Percentiles rank a stretch among this genome's conserved stretches.
phyloP scores from a whole-genome alignment of 768 basidiomycete genomes.

The Hypholoma sublateritium region DNA sequence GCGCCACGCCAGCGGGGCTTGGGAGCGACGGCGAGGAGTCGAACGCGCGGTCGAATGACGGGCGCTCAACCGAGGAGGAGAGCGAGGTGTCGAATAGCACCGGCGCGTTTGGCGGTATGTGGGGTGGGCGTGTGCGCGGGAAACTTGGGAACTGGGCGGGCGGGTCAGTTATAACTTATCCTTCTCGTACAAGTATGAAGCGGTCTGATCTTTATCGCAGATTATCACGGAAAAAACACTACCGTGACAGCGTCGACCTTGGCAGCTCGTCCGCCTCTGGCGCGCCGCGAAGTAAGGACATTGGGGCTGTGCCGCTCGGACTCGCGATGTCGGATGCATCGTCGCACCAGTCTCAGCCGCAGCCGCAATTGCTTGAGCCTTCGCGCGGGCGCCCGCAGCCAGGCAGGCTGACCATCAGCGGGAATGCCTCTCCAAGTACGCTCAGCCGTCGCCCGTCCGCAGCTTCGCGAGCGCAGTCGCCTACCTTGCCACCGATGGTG shows the following conservation, averaged over 20 bases:
- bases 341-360: not conserved
- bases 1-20: constrained; percentile 18
- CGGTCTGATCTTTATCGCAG: constrained; percentile 12
- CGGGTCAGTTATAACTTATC: not conserved
- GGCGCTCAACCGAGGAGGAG: constrained; percentile 45
- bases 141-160: constrained; percentile 47
- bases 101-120: constrained; percentile 33
- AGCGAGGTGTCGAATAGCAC: constrained; percentile 30
- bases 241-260: constrained; percentile 26
- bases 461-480: constrained; percentile 28
- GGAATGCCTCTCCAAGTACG: not conserved
- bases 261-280: constrained; percentile 8
- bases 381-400: constrained; percentile 5
- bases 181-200: not conserved
- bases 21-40: constrained; percentile 42
- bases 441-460: constrained; percentile 10
- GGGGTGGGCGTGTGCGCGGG: constrained; percentile 42
- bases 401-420: constrained; percentile 15
- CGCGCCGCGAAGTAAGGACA: not conserved
- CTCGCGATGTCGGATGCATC: not conserved
- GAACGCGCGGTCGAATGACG: constrained; percentile 27
- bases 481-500: constrained; percentile 30
- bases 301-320: no score
- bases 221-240: constrained; percentile 22
- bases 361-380: not conserved